phyloP scores from a whole-genome alignment of 768 basidiomycete species.

The Pholiota conissans region DNA sequence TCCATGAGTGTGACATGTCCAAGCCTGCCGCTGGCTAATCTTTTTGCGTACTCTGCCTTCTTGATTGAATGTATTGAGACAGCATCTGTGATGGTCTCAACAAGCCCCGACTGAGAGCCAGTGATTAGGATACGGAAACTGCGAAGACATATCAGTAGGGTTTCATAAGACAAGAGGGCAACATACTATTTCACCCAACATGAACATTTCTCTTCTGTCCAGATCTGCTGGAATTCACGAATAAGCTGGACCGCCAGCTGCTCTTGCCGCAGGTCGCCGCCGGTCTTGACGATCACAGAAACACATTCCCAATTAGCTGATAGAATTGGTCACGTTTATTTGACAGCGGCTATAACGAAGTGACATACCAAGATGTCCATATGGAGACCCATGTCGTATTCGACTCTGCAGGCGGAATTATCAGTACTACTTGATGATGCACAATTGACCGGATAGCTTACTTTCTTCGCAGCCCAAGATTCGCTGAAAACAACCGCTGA shows the following conservation, averaged over 20 bases:
- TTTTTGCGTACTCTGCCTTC: slow-evolving; percentile 94
- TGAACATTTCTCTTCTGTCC: slow-evolving; percentile 88
- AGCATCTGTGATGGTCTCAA: slow-evolving; percentile 98
- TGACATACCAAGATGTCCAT: slow-evolving; percentile 84
- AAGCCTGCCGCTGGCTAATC: slow-evolving; percentile 75
- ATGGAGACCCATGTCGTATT: slow-evolving; percentile 91
- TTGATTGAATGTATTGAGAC: slow-evolving; percentile 99
- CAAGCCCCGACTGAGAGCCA: slow-evolving; percentile 87
- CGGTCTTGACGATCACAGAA: slow-evolving; percentile 98
- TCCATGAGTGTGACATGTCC: slow-evolving; percentile 90
- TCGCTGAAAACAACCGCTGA: slow-evolving; percentile 96
- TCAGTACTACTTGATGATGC: not conserved
- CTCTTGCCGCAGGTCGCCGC: slow-evolving; percentile 94
- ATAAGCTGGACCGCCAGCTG: slow-evolving; percentile 96
- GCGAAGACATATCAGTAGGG: not conserved
- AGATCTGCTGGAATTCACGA: slow-evolving; percentile 89
- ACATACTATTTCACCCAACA: slow-evolving; percentile 94
- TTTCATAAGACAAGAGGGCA: not conserved
- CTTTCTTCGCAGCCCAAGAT: slow-evolving; percentile 93
- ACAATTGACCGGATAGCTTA: slow-evolving; percentile 22
- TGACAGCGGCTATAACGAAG: not conserved
- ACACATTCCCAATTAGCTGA: slow-evolving; percentile 84
- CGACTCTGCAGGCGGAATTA: slow-evolving; percentile 53
- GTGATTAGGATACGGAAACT: slow-evolving; percentile 98
- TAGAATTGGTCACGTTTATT: not conserved